Percentiles rank a stretch among this genome's conserved stretches.
Conservation (phyloP, 2,329 filamentous ascomycete species). For the Chalaropsis thielavioides region DNA sequence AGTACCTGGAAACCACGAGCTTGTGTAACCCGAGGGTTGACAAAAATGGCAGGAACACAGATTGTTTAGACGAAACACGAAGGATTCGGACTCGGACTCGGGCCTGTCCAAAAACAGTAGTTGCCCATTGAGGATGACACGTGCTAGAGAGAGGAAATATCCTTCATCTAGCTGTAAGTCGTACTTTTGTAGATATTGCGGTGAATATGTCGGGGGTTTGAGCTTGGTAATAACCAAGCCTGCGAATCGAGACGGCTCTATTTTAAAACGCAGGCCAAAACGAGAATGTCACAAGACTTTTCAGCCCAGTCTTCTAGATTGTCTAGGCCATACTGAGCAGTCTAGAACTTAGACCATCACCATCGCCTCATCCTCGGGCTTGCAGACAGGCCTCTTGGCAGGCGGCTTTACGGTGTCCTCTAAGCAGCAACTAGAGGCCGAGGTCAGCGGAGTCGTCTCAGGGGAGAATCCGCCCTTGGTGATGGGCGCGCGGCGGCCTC, state of each 20-base stretch:
- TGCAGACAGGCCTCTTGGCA: background rate
- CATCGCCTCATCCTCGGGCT: background rate
- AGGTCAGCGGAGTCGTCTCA: background rate
- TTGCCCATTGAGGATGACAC: background rate
- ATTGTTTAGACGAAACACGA: background rate
- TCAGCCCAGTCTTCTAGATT: background rate
- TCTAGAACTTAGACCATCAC: background rate
- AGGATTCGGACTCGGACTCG: background rate
- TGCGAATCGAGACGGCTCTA: background rate
- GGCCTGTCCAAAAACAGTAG: background rate
- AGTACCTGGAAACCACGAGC: background rate
- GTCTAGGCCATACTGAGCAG: background rate
- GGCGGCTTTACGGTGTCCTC: background rate
- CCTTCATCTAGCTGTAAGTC: no score
- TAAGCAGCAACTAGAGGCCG: background rate
- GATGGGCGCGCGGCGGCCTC: constrained; percentile 8
- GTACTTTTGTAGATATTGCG: no score
- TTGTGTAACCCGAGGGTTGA: background rate
- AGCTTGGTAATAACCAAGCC: background rate
- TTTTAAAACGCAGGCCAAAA: no score
- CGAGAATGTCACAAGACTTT: no score
- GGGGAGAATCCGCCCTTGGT: background rate
- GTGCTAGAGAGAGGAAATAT: no score
- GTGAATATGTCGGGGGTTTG: background rate
- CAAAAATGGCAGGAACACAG: background rate